A percentile compares a stretch with the other conserved stretches of the same genome.
These are phyloP conservation scores for Erythrophleum fordii DNA, from an alignment of 306 rosid genomes.

Conservation along the genomic window DNA sequence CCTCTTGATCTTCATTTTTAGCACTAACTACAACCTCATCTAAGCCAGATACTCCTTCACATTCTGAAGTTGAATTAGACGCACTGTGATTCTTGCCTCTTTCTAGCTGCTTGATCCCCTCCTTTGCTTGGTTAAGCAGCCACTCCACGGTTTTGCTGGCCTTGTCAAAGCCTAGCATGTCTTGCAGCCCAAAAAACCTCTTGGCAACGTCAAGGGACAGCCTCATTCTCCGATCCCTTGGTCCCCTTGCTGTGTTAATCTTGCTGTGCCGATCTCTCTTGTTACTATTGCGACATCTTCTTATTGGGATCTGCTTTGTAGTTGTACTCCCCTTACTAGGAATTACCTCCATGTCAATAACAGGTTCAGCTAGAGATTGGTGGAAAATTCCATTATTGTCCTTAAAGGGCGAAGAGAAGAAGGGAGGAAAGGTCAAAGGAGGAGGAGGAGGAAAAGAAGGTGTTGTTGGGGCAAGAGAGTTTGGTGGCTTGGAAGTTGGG, in stretches of 20 bases:
- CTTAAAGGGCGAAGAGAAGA: constrained; percentile 59
- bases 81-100: constrained; percentile 28
- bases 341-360: constrained; percentile 12
- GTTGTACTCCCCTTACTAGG: background rate
- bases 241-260: constrained; percentile 85
- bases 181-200: constrained; percentile 92
- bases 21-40: background rate
- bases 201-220: constrained; percentile 75
- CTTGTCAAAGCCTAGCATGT: constrained; percentile 89
- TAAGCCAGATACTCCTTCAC: constrained; percentile 32
- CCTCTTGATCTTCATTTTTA: background rate
- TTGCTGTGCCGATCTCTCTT: constrained; percentile 91
- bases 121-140: constrained; percentile 67
- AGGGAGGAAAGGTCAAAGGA: constrained; percentile 43
- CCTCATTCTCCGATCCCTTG: constrained; percentile 83
- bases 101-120: constrained; percentile 58
- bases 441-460: constrained; percentile 5
- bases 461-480: constrained; percentile 12
- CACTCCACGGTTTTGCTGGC: constrained; percentile 92
- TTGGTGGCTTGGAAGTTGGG: constrained; percentile 39
- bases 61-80: constrained; percentile 41
- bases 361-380: constrained; percentile 5
- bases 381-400: constrained; percentile 39
- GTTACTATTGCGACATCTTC: constrained; percentile 32
- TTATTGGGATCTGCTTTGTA: constrained; percentile 38